These are phyloP conservation scores for Acorus gramineus DNA, from an alignment of 106 monocot genomes.

Conservation along the genomic window DNA sequence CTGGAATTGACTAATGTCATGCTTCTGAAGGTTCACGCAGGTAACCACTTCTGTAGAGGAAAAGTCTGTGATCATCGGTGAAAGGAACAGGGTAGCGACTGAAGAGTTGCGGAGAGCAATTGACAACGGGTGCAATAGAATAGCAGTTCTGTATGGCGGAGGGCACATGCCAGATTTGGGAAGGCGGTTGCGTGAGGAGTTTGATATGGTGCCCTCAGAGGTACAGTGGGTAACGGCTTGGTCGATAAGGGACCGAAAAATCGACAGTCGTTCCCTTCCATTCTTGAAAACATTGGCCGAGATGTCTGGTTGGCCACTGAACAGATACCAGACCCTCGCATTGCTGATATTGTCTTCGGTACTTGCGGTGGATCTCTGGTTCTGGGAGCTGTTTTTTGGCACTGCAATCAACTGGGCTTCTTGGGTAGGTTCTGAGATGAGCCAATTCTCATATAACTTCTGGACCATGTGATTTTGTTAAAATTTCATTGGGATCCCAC, in stretches of 20 bases:
- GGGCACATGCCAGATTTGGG: constrained; percentile 95
- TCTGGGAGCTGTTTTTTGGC: constrained; percentile 73
- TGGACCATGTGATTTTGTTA: background rate
- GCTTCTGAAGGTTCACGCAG: constrained; percentile 54
- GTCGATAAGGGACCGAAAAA: constrained; percentile 51
- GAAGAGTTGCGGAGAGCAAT: constrained; percentile 59
- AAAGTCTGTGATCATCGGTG: constrained; percentile 82
- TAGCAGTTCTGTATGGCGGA: constrained; percentile 79
- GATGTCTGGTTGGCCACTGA: constrained; percentile 58
- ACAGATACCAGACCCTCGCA: constrained; percentile 67
- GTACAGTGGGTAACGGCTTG: constrained; percentile 80
- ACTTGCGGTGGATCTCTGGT: constrained; percentile 76
- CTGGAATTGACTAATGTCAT: background rate
- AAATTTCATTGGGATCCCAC: too few relatives aligned
- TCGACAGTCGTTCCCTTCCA: constrained; percentile 39
- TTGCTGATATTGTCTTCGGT: constrained; percentile 51
- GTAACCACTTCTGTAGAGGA: constrained; percentile 50
- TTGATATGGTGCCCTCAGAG: constrained; percentile 63
- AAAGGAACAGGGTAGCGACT: constrained; percentile 62
- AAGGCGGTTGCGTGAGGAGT: constrained; percentile 51
- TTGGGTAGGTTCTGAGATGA: constrained; percentile 30
- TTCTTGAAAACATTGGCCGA: constrained; percentile 43
- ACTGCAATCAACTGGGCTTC: constrained; percentile 47
- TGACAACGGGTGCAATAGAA: constrained; percentile 38
- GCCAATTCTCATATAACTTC: constrained; percentile 8